These are phyloP conservation scores for Wallacemonas rigidus DNA, from an alignment of 208 protist species.

Conservation along the genomic window DNA sequence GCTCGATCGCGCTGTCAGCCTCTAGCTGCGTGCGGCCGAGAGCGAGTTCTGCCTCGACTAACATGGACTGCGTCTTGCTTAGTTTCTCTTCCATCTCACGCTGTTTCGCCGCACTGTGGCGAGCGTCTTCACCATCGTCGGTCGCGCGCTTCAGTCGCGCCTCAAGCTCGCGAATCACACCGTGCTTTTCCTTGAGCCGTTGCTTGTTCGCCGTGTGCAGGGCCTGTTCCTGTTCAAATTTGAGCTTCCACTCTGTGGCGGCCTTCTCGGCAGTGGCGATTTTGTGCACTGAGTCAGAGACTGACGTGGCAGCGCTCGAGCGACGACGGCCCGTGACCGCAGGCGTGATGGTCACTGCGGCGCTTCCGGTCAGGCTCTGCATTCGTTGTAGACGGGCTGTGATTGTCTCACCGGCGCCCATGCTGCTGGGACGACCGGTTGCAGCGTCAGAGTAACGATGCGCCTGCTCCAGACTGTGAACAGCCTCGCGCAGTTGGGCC, in stretches of 20 bases:
- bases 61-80: constrained; percentile 8
- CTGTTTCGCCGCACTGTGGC: constrained; percentile 12
- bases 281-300: neutral
- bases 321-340: neutral
- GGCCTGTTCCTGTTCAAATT: constrained; percentile 13
- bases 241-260: constrained; percentile 11
- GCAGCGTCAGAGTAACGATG: too few relatives aligned
- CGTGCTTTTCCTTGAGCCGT: constrained; percentile 5
- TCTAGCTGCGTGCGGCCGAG: constrained; percentile 8
- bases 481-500: constrained; percentile 7
- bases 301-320: neutral
- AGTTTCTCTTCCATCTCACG: constrained; percentile 24
- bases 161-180: constrained; percentile 10
- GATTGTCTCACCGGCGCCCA: constrained; percentile 1
- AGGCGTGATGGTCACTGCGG: neutral
- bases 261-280: constrained; percentile 4
- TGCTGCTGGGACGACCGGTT: too few relatives aligned
- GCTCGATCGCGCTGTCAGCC: constrained; percentile 5
- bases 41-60: constrained; percentile 13
- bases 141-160: constrained; percentile 26
- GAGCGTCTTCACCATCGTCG: constrained; percentile 23
- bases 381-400: neutral
- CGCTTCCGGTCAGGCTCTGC: neutral
- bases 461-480: neutral
- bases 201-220: constrained; percentile 7